These are phyloP conservation scores for Zasmidium angulare DNA, from an alignment of 2,329 filamentous ascomycete genomes.

Conservation along the genomic window DNA sequence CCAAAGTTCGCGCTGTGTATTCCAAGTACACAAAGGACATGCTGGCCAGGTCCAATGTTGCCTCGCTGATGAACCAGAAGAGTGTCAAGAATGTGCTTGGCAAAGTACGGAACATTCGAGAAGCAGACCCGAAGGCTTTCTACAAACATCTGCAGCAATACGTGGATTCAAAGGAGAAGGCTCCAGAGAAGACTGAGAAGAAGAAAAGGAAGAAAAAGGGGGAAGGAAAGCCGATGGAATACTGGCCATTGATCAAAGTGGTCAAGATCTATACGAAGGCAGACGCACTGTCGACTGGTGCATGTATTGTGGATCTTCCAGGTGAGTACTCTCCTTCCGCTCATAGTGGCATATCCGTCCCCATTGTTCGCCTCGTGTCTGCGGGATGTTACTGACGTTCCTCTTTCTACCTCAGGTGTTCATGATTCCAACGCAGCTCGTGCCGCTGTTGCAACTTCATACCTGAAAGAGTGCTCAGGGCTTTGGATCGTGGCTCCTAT, in stretches of 20 bases:
- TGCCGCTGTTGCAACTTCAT: slow-evolving; percentile 56
- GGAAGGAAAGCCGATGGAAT: no score
- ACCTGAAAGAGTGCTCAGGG: slow-evolving; percentile 60
- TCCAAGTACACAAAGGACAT: slow-evolving; percentile 45
- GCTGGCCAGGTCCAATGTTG: slow-evolving; percentile 35
- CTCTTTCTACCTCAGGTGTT: no score
- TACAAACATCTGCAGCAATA: slow-evolving; percentile 50
- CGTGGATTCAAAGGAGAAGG: slow-evolving; percentile 58
- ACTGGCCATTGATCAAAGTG: slow-evolving; percentile 56
- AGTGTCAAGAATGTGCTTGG: slow-evolving; percentile 49
- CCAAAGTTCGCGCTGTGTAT: slow-evolving; percentile 54
- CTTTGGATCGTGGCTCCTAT: slow-evolving; percentile 66
- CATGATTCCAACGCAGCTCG: slow-evolving; percentile 62
- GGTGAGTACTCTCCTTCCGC: no score
- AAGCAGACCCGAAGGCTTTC: slow-evolving; percentile 42
- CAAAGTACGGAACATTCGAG: slow-evolving; percentile 42
- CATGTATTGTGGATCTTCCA: slow-evolving; percentile 59
- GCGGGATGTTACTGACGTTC: no score
- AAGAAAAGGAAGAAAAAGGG: no score
- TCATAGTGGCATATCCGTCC: no score
- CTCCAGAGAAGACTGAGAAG: slow-evolving; percentile 33
- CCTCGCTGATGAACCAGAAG: slow-evolving; percentile 44
- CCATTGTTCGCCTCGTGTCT: no score
- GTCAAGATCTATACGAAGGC: slow-evolving; percentile 55
- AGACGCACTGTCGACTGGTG: slow-evolving; percentile 53